Conservation (phyloP, 306 rosid genomes). For the Citrullus mucosospermus region DNA sequence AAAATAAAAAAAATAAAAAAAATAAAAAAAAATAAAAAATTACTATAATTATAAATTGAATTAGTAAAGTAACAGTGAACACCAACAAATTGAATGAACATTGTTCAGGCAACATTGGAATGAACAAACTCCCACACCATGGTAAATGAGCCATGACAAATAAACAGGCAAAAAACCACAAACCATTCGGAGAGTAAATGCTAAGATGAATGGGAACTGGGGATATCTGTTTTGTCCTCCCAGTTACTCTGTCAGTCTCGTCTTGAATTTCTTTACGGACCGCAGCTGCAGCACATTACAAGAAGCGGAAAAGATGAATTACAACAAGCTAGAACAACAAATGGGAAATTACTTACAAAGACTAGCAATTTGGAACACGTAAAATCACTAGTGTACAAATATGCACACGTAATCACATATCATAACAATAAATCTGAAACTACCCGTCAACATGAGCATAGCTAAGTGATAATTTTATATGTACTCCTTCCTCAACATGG, state of each 20-base stretch:
- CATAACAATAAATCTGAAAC: not conserved
- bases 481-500: too few relatives aligned
- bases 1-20: too few relatives aligned
- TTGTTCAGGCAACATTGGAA: not conserved
- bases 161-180: slow-evolving; percentile 6
- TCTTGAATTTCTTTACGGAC: slow-evolving; percentile 92
- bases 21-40: too few relatives aligned
- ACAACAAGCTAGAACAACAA: not conserved
- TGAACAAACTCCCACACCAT: not conserved
- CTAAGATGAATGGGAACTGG: slow-evolving; percentile 94
- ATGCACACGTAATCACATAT: not conserved
- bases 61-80: not conserved
- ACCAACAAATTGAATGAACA: not conserved
- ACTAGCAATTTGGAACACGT: not conserved
- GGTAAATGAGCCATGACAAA: not conserved
- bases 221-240: slow-evolving; percentile 79
- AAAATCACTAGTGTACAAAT: not conserved
- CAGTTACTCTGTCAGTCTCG: slow-evolving; percentile 87
- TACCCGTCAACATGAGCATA: too few relatives aligned
- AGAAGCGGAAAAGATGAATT: not conserved
- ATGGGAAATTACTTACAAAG: not conserved
- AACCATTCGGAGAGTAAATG: slow-evolving; percentile 89
- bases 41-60: too few relatives aligned
- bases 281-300: slow-evolving; percentile 26
- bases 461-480: too few relatives aligned